Conservation (phyloP, 1,284 basidiomycete genomes). For the Pholiota adiposa region DNA sequence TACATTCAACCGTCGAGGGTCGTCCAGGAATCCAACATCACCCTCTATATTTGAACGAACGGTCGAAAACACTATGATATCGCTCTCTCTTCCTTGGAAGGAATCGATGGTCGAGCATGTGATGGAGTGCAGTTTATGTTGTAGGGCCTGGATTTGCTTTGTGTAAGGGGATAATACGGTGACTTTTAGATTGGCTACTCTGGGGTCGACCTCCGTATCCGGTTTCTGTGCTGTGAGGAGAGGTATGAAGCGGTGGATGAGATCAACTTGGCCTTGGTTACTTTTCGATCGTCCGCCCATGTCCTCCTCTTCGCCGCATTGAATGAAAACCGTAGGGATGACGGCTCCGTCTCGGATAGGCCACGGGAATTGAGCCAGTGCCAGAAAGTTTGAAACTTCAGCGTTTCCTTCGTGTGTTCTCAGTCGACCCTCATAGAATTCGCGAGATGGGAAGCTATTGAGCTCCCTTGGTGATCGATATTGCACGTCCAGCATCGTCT, state of each 20-base stretch:
- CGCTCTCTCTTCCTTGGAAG: slow-evolving; percentile 79
- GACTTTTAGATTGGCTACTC: slow-evolving; percentile 37
- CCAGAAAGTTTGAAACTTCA: slow-evolving; percentile 44
- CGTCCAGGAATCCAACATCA: slow-evolving; percentile 75
- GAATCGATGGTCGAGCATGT: slow-evolving; percentile 69
- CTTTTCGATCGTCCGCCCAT: slow-evolving; percentile 62
- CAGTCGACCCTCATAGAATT: slow-evolving; percentile 54
- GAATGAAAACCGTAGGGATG: slow-evolving; percentile 59
- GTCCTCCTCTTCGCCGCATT: slow-evolving; percentile 61
- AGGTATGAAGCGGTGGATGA: slow-evolving; percentile 48
- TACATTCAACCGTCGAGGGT: slow-evolving; percentile 70
- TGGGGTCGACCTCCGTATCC: slow-evolving; percentile 18
- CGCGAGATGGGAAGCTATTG: slow-evolving; percentile 60
- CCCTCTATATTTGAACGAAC: slow-evolving; percentile 64
- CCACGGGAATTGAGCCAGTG: slow-evolving; percentile 58
- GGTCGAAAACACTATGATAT: slow-evolving; percentile 72
- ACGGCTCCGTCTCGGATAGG: slow-evolving; percentile 38
- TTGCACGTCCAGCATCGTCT: slow-evolving; percentile 70
- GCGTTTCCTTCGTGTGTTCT: slow-evolving; percentile 47
- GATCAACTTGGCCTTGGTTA: slow-evolving; percentile 58
- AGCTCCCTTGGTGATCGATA: slow-evolving; percentile 43
- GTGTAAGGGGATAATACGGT: slow-evolving; percentile 64
- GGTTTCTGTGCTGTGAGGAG: slow-evolving; percentile 38
- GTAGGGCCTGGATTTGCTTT: slow-evolving; percentile 54
- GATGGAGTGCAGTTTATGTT: slow-evolving; percentile 43